phyloP scores from a whole-genome alignment of 179 eudicot genomes.

The Spinacia oleracea region DNA sequence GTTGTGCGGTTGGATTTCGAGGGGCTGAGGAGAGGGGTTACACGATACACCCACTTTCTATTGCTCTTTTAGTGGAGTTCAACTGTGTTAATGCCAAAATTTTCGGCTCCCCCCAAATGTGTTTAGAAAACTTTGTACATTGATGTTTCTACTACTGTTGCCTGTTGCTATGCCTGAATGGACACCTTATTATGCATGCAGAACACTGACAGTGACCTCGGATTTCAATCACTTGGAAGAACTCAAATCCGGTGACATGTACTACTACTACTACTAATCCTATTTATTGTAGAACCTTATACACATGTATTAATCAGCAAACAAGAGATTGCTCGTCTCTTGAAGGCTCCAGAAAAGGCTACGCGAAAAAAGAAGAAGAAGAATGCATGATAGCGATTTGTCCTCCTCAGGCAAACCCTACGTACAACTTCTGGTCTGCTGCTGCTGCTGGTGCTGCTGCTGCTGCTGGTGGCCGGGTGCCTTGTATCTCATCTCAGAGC shows the following conservation, averaged over 20 bases:
- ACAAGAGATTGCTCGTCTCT: constrained; percentile 9
- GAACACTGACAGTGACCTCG: constrained; percentile 84
- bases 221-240: constrained; percentile 77
- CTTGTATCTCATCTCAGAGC: constrained; percentile 9
- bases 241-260: constrained; percentile 63
- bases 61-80: neutral
- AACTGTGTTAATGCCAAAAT: neutral
- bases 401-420: constrained; percentile 15
- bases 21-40: neutral
- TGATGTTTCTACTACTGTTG: neutral
- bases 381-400: neutral
- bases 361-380: neutral
- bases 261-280: neutral
- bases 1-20: neutral
- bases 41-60: neutral
- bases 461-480: no score
- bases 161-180: neutral
- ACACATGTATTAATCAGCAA: constrained; percentile 5
- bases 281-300: neutral
- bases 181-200: constrained; percentile 34
- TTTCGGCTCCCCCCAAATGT: neutral
- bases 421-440: neutral
- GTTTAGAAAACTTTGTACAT: neutral
- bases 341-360: neutral
- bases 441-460: no score